Conservation (phyloP, 208 protist species). For the Lotmaria passim region DNA sequence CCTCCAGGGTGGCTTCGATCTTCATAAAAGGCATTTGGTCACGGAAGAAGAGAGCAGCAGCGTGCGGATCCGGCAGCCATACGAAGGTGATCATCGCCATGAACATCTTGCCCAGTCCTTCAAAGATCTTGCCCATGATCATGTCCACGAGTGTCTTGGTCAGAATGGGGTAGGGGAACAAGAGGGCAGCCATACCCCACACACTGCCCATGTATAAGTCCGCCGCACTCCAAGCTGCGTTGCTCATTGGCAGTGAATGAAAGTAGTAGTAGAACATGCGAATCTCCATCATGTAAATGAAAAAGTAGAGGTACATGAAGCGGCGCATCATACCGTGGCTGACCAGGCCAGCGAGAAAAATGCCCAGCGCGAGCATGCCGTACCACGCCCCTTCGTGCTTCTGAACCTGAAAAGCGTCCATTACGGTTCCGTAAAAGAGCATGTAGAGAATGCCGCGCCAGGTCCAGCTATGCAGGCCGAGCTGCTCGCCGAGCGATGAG, state of each 20-base stretch:
- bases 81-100: constrained; percentile 40
- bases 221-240: constrained; percentile 29
- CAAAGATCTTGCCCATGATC: constrained; percentile 35
- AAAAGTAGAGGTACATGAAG: constrained; percentile 47
- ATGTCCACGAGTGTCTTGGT: constrained; percentile 34
- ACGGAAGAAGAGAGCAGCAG: constrained; percentile 42
- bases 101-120: constrained; percentile 35
- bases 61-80: constrained; percentile 35
- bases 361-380: constrained; percentile 30
- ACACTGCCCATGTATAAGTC: constrained; percentile 42
- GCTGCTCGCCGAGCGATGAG: constrained; percentile 35
- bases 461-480: constrained; percentile 41
- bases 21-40: constrained; percentile 37
- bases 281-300: constrained; percentile 45
- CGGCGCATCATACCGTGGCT: constrained; percentile 36
- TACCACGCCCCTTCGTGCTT: constrained; percentile 33
- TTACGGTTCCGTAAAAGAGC: constrained; percentile 17
- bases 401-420: constrained; percentile 27
- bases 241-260: constrained; percentile 24
- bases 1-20: constrained; percentile 33
- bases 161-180: constrained; percentile 40
- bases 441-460: constrained; percentile 38
- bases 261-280: constrained; percentile 34
- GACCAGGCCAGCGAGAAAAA: constrained; percentile 30
- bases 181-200: constrained; percentile 29